Evolutionary conservation across 1,284 basidiomycete species (phyloP).

Genomic region (Ceratobasidium sp.): DNA sequence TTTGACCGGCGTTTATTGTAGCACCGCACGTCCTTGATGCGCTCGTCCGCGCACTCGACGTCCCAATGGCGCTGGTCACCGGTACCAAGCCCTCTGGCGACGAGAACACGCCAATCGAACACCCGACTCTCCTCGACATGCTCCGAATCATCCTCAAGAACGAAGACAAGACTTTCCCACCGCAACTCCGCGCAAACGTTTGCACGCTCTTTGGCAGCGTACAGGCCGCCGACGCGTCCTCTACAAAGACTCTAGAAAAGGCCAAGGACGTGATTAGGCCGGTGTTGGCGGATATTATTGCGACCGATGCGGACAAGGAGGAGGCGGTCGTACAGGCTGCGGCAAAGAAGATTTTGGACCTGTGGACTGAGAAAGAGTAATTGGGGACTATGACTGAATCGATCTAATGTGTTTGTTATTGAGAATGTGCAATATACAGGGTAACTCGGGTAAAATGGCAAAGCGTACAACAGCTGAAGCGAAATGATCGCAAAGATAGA

Average conservation of each 20-base stretch:
- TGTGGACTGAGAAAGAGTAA: slow-evolving; percentile 39
- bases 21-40: slow-evolving; percentile 70
- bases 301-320: slow-evolving; percentile 41
- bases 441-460: slow-evolving; percentile 27
- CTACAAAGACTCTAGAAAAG: slow-evolving; percentile 21
- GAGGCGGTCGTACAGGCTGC: slow-evolving; percentile 42
- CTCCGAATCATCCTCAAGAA: slow-evolving; percentile 67
- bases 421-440: slow-evolving; percentile 25
- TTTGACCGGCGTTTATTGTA: slow-evolving; percentile 53
- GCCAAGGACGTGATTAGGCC: slow-evolving; percentile 35
- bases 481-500: slow-evolving; percentile 13
- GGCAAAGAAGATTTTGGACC: slow-evolving; percentile 46
- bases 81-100: slow-evolving; percentile 50
- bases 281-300: slow-evolving; percentile 32
- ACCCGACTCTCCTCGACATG: slow-evolving; percentile 70
- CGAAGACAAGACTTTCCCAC: slow-evolving; percentile 50
- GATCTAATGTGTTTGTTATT: slow-evolving; percentile 29
- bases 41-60: slow-evolving; percentile 63
- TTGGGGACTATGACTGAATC: slow-evolving; percentile 17
- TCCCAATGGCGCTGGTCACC: slow-evolving; percentile 55
- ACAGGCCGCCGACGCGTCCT: slow-evolving; percentile 7
- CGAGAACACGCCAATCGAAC: slow-evolving; percentile 58
- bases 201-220: slow-evolving; percentile 46
- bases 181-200: slow-evolving; percentile 46
- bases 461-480: slow-evolving; percentile 5